phyloP scores from a whole-genome alignment of 305 asterid genomes.

The Solanum chacoense region DNA sequence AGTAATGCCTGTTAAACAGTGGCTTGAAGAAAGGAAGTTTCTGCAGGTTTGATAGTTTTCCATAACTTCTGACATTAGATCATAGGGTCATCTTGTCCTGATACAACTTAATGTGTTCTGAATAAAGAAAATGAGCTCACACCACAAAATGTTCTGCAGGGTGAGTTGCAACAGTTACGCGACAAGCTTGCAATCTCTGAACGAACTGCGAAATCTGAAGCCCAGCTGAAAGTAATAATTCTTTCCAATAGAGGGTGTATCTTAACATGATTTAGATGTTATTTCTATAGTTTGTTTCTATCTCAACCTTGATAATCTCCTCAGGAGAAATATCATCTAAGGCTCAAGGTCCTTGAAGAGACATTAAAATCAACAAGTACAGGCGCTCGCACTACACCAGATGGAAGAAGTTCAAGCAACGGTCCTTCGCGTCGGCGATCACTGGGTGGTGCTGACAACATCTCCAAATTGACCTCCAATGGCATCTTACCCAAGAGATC shows the following conservation, averaged over 20 bases:
- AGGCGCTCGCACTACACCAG: conserved; percentile 42
- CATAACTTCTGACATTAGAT: neutral
- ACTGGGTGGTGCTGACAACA: conserved; percentile 81
- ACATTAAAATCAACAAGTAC: conserved; percentile 72
- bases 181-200: conserved; percentile 87
- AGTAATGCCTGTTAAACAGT: conserved; percentile 98
- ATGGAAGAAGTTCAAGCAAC: conserved; percentile 61
- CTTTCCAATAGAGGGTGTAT: neutral
- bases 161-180: conserved; percentile 92
- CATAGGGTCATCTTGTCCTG: neutral
- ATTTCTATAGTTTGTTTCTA: neutral
- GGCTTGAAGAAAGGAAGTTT: conserved; percentile 95
- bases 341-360: conserved; percentile 84
- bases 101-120: neutral
- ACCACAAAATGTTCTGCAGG: conserved; percentile 28
- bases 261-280: neutral
- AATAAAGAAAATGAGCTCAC: neutral
- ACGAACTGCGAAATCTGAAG: conserved; percentile 87
- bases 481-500: conserved; percentile 89
- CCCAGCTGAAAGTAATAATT: conserved; percentile 62
- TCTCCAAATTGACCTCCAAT: conserved; percentile 72
- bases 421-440: conserved; percentile 87
- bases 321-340: conserved; percentile 84
- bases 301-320: neutral
- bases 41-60: conserved; percentile 45